Evolutionary conservation across 805 yeast species (phyloP).

Genomic region (Monosporozyma aerobia): DNA sequence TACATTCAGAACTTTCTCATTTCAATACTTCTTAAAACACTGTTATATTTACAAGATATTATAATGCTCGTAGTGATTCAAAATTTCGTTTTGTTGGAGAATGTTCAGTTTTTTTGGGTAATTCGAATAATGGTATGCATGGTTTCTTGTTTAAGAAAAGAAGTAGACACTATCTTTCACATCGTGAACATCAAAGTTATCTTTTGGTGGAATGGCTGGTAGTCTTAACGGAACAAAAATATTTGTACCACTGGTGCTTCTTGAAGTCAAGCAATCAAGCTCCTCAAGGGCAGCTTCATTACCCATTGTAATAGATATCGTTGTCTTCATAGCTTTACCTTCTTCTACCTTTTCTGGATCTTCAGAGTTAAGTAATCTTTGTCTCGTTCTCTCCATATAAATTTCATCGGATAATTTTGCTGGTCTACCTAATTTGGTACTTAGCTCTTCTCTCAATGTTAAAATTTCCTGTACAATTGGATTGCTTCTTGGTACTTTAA

Average conservation of each 20-base stretch:
- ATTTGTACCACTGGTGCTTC: conserved; percentile 9
- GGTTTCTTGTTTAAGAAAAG: conserved; percentile 35
- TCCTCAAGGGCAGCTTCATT: conserved; percentile 12
- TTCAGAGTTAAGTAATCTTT: conserved; percentile 41
- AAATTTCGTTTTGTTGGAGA: background rate
- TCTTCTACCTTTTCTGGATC: conserved; percentile 39
- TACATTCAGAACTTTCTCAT: background rate
- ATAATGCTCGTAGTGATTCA: background rate
- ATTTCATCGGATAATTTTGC: conserved; percentile 67
- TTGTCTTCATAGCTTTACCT: conserved; percentile 55
- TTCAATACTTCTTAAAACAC: background rate
- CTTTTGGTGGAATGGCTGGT: conserved; percentile 70
- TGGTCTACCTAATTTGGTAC: conserved; percentile 42
- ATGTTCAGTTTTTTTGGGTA: background rate
- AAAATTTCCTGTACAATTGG: conserved; percentile 43
- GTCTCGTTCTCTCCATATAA: conserved; percentile 57
- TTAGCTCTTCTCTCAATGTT: conserved; percentile 40
- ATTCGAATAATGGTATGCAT: background rate
- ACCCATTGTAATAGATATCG: conserved; percentile 46
- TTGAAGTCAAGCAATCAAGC: conserved; percentile 5
- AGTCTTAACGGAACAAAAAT: conserved; percentile 59
- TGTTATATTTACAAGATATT: background rate
- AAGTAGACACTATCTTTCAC: conserved; percentile 73
- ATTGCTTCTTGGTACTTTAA: conserved; percentile 43
- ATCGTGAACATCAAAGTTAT: conserved; percentile 70